Conservation (phyloP, 306 rosid genomes). For the Psophocarpus tetragonolobus region DNA sequence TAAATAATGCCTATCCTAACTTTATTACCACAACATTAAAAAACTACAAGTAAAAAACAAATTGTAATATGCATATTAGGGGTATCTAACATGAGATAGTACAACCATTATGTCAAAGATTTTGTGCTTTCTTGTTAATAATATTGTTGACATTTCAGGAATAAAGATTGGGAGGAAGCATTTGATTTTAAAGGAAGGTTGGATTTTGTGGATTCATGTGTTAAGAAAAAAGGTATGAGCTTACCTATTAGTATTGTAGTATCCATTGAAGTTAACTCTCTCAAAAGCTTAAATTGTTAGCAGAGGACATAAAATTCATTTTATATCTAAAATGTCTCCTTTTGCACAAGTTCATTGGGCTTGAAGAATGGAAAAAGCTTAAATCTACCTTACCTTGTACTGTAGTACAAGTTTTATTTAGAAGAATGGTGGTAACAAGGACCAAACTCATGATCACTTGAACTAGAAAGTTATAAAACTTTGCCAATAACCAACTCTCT, state of each 20-base stretch:
- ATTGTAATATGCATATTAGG: background rate
- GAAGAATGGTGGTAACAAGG: background rate
- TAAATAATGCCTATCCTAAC: background rate
- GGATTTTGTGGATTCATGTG: slow-evolving; percentile 62
- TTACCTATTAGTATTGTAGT: background rate
- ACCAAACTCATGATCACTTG: background rate
- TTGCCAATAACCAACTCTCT: background rate
- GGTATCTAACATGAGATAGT: background rate
- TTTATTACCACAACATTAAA: background rate
- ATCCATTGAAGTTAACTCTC: background rate
- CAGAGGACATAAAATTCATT: background rate
- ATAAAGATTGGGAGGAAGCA: slow-evolving; percentile 72
- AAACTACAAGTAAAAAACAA: background rate
- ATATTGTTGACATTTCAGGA: slow-evolving; percentile 45
- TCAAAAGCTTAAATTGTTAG: background rate
- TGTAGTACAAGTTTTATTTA: background rate
- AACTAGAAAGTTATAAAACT: background rate
- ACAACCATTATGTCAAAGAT: background rate
- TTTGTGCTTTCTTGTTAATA: background rate
- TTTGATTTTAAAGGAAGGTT: slow-evolving; percentile 55
- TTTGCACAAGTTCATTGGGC: background rate
- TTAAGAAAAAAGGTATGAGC: slow-evolving; percentile 59
- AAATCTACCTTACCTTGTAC: background rate
- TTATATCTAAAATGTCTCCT: background rate
- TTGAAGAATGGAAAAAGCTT: background rate